These are phyloP conservation scores for Penicillium sp. DNA, from an alignment of 2,329 filamentous ascomycete species.

Conservation along the genomic window DNA sequence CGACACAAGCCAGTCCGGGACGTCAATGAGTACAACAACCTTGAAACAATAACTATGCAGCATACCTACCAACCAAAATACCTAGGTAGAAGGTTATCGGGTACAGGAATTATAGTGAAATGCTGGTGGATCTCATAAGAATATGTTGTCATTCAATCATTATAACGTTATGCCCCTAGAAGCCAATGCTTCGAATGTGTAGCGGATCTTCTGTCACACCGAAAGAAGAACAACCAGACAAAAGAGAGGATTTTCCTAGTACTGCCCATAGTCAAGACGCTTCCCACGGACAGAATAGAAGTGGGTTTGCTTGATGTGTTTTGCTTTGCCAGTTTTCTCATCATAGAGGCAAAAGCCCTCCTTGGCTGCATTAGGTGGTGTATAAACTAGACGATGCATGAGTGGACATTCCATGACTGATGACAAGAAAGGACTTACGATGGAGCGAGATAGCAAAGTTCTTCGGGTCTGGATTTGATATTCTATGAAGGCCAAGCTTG, in stretches of 20 bases:
- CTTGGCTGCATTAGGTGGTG: conserved; percentile 83
- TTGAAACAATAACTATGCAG: not conserved
- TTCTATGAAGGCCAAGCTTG: conserved; percentile 74
- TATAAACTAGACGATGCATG: conserved; percentile 60
- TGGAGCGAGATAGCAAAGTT: conserved; percentile 84
- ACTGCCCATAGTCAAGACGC: conserved; percentile 13
- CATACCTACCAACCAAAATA: no score
- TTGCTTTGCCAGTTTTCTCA: conserved; percentile 70
- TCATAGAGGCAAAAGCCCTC: conserved; percentile 82
- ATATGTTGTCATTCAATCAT: not conserved
- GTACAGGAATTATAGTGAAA: not conserved
- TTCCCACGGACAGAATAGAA: conserved; percentile 67
- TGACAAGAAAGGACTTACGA: conserved; percentile 46
- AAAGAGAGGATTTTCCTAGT: not conserved
- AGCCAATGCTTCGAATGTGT: not conserved
- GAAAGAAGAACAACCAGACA: not conserved
- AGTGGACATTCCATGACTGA: not conserved
- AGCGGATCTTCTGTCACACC: not conserved
- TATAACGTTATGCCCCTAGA: not conserved
- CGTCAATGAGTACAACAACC: no score
- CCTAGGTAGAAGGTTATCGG: not conserved
- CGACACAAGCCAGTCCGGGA: no score
- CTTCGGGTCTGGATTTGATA: conserved; percentile 70
- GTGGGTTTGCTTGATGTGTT: conserved; percentile 68
- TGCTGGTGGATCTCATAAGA: not conserved